Evolutionary conservation across 1,284 basidiomycete species (phyloP).

Genomic region (Apiotrichum domesticum): DNA sequence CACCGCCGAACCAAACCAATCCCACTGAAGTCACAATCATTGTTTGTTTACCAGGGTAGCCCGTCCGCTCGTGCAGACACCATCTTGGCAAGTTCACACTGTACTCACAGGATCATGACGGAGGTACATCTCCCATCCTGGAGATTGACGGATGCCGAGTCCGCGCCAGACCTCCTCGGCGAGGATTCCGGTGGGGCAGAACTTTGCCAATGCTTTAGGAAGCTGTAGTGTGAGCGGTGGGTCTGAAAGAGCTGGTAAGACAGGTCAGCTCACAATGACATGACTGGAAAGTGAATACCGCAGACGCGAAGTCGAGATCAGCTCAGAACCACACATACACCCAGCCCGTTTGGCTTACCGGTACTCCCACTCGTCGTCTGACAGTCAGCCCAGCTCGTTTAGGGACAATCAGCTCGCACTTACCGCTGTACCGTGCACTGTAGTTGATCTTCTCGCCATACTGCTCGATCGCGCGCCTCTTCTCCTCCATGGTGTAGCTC

Average conservation of each 20-base stretch:
- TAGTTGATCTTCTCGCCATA: slow-evolving; percentile 47
- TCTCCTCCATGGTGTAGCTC: slow-evolving; percentile 41
- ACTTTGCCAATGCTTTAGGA: slow-evolving; percentile 45
- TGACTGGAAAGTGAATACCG: slow-evolving; percentile 28
- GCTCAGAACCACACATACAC: neutral
- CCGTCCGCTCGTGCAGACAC: too few species aligned
- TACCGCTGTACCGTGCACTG: slow-evolving; percentile 39
- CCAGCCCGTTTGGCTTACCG: slow-evolving; percentile 24
- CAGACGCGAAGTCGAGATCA: neutral
- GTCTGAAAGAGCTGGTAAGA: neutral
- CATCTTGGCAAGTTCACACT: neutral
- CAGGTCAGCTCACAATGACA: slow-evolving; percentile 39
- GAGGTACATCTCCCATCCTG: slow-evolving; percentile 50
- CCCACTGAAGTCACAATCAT: neutral
- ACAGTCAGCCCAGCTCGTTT: slow-evolving; percentile 1
- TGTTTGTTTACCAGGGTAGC: too few species aligned
- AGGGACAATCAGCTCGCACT: slow-evolving; percentile 10
- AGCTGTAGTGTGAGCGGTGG: slow-evolving; percentile 23
- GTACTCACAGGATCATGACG: slow-evolving; percentile 44
- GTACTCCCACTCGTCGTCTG: slow-evolving; percentile 47
- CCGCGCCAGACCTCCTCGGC: slow-evolving; percentile 46
- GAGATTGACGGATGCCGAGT: slow-evolving; percentile 46
- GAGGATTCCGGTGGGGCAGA: slow-evolving; percentile 42
- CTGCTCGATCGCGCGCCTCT: slow-evolving; percentile 44
- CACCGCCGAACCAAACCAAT: too few species aligned